Conservation (phyloP, 441 rosid species). For the Rhodomyrtus psidioides region DNA sequence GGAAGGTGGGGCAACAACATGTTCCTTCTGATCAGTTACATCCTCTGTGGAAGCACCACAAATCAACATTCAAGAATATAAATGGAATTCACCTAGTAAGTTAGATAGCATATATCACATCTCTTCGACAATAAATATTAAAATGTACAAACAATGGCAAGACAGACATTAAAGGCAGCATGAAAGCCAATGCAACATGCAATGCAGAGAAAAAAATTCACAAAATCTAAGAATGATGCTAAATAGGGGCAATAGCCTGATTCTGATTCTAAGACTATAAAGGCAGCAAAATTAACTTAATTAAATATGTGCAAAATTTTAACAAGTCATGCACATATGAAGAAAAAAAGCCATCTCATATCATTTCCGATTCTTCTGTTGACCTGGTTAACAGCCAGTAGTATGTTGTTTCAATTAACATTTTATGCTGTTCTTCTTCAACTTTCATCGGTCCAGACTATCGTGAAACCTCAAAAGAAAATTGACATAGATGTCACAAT, state of each 20-base stretch:
- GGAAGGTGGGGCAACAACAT: slow-evolving; percentile 4
- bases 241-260: background rate
- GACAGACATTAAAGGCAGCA: background rate
- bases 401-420: background rate
- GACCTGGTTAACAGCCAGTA: background rate
- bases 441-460: background rate
- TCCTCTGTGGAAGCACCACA: slow-evolving; percentile 2
- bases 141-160: background rate
- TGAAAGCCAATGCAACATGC: background rate
- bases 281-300: background rate
- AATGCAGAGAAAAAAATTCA: background rate
- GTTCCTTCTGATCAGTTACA: slow-evolving; percentile 4
- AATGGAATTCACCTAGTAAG: background rate
- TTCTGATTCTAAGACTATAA: background rate
- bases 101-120: background rate
- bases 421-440: background rate
- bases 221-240: background rate
- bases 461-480: background rate
- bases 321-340: background rate
- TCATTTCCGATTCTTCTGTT: background rate
- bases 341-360: background rate
- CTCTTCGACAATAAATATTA: background rate
- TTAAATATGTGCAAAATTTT: background rate
- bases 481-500: background rate
- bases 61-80: background rate